Base-by-base conservation (phyloP, 176 grass and related monocot genomes). In the Zea luxurians region DNA sequence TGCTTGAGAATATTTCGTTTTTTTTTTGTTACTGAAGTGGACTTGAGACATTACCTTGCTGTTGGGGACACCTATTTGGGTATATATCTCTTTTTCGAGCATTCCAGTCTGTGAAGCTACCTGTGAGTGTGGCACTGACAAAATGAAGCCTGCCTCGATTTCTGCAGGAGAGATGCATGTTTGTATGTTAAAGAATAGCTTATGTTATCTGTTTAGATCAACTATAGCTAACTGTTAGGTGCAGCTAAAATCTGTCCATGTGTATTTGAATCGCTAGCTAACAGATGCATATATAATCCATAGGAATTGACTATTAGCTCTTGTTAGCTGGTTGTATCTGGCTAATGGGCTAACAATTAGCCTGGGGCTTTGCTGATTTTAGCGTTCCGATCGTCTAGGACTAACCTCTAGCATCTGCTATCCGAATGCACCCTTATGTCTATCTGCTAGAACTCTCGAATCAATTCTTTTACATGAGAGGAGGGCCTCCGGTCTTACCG, bases 131-230 rank as follows among this genome's bases (percentile, higher is more conserved):
- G 78, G 82, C 37, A 73, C 71, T 16, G 58, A 45, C 73, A 89
- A 47, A 68, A 89, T 67, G 83, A 89, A 89, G 68, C 82, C 63
- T 67, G 66, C 87, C 66, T 89, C 73, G 64, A 89, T 85, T 67
- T 81, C 78, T 81, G 66, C 82, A 52, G 45, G 50, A 85, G 44
- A 83, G 80, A 52, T 48, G 12, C 40, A 79, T 60, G n/a, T 8
- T 48, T 48, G 1, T 10, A 37, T 45, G 20, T 66, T 46, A 83
- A 66, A 12, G 7, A 67, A 52, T 27, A 27, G 48, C 9, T 7
- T 16, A 8, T 80, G 50, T n/a, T 73, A 10, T 43, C 11, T 70
- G 44, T 59, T 59, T 59, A 18, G 55, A 59, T 59, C 55, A 59
- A 10, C n/a, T 57, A 57, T 0, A 2, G 54, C 17, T 57, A 57